A percentile compares a stretch with the other conserved stretches of the same genome.
Evolutionary conservation across 2,329 filamentous ascomycete species (phyloP).

Genomic region (Ceratocystiopsis brevicomis): DNA sequence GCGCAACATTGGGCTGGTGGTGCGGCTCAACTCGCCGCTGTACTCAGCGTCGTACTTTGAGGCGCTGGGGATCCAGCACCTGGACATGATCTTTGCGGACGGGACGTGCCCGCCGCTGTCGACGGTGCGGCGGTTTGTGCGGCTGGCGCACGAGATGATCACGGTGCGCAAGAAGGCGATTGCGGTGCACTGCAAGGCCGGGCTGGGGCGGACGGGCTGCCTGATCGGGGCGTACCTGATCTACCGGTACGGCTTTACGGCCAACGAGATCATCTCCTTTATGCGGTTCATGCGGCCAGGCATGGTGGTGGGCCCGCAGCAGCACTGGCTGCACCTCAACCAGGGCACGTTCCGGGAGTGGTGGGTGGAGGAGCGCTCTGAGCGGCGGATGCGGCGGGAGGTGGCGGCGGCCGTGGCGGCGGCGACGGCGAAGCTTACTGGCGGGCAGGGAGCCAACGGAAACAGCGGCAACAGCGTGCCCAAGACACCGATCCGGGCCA

Average conservation of each 20-base stretch:
- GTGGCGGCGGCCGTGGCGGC: slow-evolving; percentile 25
- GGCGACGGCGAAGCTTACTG: slow-evolving; percentile 15
- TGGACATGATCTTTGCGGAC: slow-evolving; percentile 99
- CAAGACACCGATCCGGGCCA: slow-evolving; percentile 42
- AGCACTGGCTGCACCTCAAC: slow-evolving; percentile 97
- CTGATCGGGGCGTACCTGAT: slow-evolving; percentile 95
- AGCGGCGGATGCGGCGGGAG: slow-evolving; percentile 45
- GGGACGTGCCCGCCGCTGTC: slow-evolving; percentile 81
- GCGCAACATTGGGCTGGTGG: slow-evolving; percentile 78
- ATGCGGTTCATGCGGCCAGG: slow-evolving; percentile 99
- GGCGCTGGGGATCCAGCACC: slow-evolving; percentile 78
- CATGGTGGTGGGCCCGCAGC: slow-evolving; percentile 96
- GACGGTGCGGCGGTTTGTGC: slow-evolving; percentile 88
- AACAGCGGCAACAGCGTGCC: slow-evolving; percentile 16
- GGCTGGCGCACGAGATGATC: slow-evolving; percentile 86
- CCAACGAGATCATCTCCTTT: slow-evolving; percentile 90
- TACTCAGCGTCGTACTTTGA: slow-evolving; percentile 98
- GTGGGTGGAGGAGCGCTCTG: slow-evolving; percentile 82
- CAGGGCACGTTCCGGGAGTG: slow-evolving; percentile 95
- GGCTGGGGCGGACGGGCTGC: slow-evolving; percentile 84
- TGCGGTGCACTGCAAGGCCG: slow-evolving; percentile 96
- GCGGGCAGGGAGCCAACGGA: not conserved
- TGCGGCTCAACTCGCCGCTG: slow-evolving; percentile 83
- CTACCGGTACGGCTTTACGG: slow-evolving; percentile 91
- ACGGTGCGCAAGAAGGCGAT: slow-evolving; percentile 80